These are phyloP conservation scores for Lachnellula arida DNA, from an alignment of 2,329 filamentous ascomycete genomes.

Conservation along the genomic window DNA sequence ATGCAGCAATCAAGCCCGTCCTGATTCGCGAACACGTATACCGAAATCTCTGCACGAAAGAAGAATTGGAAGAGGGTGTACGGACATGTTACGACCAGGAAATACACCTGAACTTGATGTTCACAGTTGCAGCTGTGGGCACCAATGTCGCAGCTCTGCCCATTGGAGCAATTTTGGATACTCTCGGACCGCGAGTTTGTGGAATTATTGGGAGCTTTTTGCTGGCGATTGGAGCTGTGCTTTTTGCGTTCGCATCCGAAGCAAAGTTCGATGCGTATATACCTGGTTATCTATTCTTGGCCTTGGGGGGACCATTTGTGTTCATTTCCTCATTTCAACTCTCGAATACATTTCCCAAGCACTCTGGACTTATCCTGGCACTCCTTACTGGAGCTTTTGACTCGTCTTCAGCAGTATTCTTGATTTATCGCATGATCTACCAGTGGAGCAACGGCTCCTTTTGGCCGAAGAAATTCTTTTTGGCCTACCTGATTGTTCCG, in stretches of 20 bases:
- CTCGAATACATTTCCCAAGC: slow-evolving; percentile 74
- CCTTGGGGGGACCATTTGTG: slow-evolving; percentile 73
- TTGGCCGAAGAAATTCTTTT: slow-evolving; percentile 64
- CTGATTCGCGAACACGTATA: slow-evolving; percentile 71
- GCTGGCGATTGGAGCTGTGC: slow-evolving; percentile 62
- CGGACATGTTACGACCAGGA: slow-evolving; percentile 56
- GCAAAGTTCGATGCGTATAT: slow-evolving; percentile 71
- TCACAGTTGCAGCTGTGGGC: slow-evolving; percentile 80
- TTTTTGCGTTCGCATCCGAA: slow-evolving; percentile 64
- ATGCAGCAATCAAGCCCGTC: slow-evolving; percentile 78
- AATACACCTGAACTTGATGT: slow-evolving; percentile 80
- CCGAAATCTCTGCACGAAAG: slow-evolving; percentile 53
- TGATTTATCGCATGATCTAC: slow-evolving; percentile 68
- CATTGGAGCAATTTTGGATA: slow-evolving; percentile 79
- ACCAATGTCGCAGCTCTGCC: slow-evolving; percentile 85
- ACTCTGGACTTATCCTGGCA: slow-evolving; percentile 75
- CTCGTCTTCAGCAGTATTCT: slow-evolving; percentile 72
- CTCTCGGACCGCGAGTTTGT: slow-evolving; percentile 72
- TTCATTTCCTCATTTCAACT: slow-evolving; percentile 83
- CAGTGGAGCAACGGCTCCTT: slow-evolving; percentile 53
- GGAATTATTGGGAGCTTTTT: slow-evolving; percentile 67
- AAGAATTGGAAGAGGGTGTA: slow-evolving; percentile 44
- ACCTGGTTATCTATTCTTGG: slow-evolving; percentile 69
- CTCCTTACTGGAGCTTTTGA: slow-evolving; percentile 80
- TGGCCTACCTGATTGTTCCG: slow-evolving; percentile 67